Evolutionary conservation across 2,329 filamentous ascomycete species (phyloP).

Genomic region (Epichloe sp.): DNA sequence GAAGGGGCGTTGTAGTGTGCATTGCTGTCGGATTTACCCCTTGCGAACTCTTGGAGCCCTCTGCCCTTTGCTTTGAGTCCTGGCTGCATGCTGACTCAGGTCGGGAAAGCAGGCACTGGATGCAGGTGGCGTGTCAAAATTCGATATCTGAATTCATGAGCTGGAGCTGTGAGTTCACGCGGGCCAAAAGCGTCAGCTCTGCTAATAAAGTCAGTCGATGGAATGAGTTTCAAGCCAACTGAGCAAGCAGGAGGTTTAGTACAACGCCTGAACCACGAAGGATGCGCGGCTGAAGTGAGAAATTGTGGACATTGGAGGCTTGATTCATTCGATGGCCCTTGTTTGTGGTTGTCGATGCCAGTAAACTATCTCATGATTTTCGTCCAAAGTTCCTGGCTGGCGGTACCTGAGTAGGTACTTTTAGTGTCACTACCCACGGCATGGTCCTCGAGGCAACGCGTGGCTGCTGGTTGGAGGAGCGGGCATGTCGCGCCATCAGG

Average conservation of each 20-base stretch:
- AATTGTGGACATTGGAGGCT: not conserved
- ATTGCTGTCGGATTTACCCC: conserved; percentile 13
- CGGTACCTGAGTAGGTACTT: too few relatives aligned
- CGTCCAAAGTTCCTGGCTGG: not conserved
- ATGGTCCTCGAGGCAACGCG: not conserved
- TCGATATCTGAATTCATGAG: not conserved
- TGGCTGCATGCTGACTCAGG: conserved; percentile 15
- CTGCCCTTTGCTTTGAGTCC: conserved; percentile 19
- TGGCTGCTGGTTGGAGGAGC: not conserved
- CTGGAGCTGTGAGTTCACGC: not conserved
- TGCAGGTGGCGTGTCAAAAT: not conserved
- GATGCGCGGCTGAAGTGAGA: not conserved
- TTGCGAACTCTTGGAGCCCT: conserved; percentile 20
- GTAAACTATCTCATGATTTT: not conserved
- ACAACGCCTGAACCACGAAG: not conserved
- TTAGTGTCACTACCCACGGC: not conserved
- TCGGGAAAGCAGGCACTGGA: not conserved
- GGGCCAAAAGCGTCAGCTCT: not conserved
- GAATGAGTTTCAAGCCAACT: too few relatives aligned
- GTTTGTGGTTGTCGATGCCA: not conserved
- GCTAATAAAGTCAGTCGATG: not conserved
- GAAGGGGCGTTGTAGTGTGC: conserved; percentile 10
- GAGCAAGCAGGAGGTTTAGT: too few relatives aligned
- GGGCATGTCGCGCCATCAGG: conserved; percentile 1
- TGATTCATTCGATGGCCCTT: not conserved